These are phyloP conservation scores for Ascomycota sp. DNA, from an alignment of 2,329 filamentous ascomycete genomes.

Conservation along the genomic window DNA sequence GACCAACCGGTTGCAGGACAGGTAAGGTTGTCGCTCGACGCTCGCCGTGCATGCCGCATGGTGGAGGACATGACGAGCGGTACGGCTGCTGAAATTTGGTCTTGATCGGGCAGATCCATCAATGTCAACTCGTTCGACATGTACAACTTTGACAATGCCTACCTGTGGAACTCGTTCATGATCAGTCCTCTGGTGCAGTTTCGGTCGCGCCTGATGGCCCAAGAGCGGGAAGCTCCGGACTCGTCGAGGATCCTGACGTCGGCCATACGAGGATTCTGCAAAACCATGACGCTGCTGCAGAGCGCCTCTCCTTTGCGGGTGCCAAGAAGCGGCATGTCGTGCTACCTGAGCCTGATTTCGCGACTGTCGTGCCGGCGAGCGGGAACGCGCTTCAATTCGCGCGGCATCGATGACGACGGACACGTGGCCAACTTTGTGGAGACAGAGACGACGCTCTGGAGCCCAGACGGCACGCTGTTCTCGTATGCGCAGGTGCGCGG, in stretches of 20 bases:
- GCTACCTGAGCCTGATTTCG: slow-evolving; percentile 75
- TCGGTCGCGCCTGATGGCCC: slow-evolving; percentile 54
- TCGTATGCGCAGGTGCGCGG: slow-evolving; percentile 88
- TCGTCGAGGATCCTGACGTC: slow-evolving; percentile 74
- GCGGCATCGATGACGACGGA: slow-evolving; percentile 92
- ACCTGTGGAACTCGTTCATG: slow-evolving; percentile 98
- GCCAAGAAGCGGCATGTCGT: slow-evolving; percentile 51
- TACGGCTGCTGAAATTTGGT: too few species aligned
- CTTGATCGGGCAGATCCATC: slow-evolving; percentile 40
- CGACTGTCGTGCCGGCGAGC: slow-evolving; percentile 77
- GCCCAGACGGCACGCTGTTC: slow-evolving; percentile 57
- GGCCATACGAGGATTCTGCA: slow-evolving; percentile 81
- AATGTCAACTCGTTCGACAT: slow-evolving; percentile 70
- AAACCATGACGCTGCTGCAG: slow-evolving; percentile 68
- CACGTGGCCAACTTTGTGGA: slow-evolving; percentile 99
- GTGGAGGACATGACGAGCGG: too few species aligned
- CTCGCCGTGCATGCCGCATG: slow-evolving; percentile 2
- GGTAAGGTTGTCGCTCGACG: slow-evolving; percentile 23
- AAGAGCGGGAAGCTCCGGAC: slow-evolving; percentile 65
- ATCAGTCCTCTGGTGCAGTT: slow-evolving; percentile 84
- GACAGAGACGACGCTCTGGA: slow-evolving; percentile 84
- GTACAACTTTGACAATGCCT: slow-evolving; percentile 78
- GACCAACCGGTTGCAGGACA: slow-evolving; percentile 79
- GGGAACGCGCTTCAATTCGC: slow-evolving; percentile 89
- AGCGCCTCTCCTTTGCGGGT: slow-evolving; percentile 49